Conservation (phyloP, 257 asterid species). For the Linderniella brevidens region DNA sequence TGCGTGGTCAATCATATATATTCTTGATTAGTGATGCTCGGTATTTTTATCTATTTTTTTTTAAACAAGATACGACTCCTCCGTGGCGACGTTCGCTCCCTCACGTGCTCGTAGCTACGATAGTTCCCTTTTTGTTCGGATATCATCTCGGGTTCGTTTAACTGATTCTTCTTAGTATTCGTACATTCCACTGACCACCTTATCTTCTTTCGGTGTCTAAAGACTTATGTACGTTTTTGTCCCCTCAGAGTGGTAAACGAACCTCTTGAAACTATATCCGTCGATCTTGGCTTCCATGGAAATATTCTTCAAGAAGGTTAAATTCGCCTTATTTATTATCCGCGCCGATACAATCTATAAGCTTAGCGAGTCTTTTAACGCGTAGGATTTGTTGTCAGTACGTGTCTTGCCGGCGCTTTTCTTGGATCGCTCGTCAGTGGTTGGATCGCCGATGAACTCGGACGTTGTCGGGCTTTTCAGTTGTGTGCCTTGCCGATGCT, state of each 20-base stretch:
- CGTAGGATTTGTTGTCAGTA: conserved; percentile 83
- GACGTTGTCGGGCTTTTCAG: conserved; percentile 82
- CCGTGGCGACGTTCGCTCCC: too few species aligned
- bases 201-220: background rate
- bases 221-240: conserved; percentile 9
- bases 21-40: too few species aligned
- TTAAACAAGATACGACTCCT: too few species aligned
- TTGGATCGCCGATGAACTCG: conserved; percentile 77
- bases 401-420: conserved; percentile 79
- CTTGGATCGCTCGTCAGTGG: conserved; percentile 71
- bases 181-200: background rate
- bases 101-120: conserved; percentile 66
- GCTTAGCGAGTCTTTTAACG: conserved; percentile 3
- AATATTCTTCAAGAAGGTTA: conserved; percentile 66
- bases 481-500: conserved; percentile 77
- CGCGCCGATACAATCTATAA: background rate
- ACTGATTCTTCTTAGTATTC: background rate
- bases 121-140: conserved; percentile 73
- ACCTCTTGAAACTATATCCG: conserved; percentile 79
- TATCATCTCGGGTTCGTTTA: conserved; percentile 85
- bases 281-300: conserved; percentile 80
- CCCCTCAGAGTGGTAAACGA: conserved; percentile 84
- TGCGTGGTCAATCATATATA: background rate
- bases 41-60: too few species aligned
- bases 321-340: background rate